Conservation (phyloP, 2,329 filamentous ascomycete species). For the Stagonosporopsis cucurbitacearum region DNA sequence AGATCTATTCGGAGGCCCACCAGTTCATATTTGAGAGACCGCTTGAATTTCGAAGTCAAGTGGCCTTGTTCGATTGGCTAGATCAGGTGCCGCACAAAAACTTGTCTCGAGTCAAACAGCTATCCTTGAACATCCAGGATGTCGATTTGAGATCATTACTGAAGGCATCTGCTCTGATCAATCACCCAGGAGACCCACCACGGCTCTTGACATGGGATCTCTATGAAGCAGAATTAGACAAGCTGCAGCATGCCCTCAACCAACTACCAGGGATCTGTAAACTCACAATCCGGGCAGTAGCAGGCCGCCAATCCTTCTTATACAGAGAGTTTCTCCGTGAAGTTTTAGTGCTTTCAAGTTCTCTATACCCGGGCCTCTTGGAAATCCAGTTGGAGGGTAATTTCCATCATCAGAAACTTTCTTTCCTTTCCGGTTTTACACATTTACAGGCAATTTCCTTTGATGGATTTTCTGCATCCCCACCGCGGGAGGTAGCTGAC, state of each 20-base stretch:
- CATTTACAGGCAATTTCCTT: constrained; percentile 33
- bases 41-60: constrained; percentile 33
- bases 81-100: constrained; percentile 17
- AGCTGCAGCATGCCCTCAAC: constrained; percentile 21
- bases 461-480: constrained; percentile 34
- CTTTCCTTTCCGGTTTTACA: constrained; percentile 24
- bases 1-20: constrained; percentile 36
- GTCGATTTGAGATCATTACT: constrained; percentile 38
- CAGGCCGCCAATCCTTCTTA: constrained; percentile 30
- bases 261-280: constrained; percentile 28
- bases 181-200: constrained; percentile 2
- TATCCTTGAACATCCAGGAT: constrained; percentile 37
- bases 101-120: constrained; percentile 26
- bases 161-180: constrained; percentile 1
- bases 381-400: constrained; percentile 35
- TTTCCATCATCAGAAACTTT: constrained; percentile 31
- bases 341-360: constrained; percentile 24
- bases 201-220: constrained; percentile 34
- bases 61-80: constrained; percentile 34
- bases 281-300: constrained; percentile 27
- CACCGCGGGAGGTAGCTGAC: constrained; percentile 23
- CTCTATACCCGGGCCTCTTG: constrained; percentile 23
- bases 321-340: constrained; percentile 34
- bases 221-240: constrained; percentile 33
- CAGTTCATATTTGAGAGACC: constrained; percentile 42